These are phyloP conservation scores for Filosporella fistucella DNA, from an alignment of 495 filamentous ascomycete genomes.

Conservation along the genomic window DNA sequence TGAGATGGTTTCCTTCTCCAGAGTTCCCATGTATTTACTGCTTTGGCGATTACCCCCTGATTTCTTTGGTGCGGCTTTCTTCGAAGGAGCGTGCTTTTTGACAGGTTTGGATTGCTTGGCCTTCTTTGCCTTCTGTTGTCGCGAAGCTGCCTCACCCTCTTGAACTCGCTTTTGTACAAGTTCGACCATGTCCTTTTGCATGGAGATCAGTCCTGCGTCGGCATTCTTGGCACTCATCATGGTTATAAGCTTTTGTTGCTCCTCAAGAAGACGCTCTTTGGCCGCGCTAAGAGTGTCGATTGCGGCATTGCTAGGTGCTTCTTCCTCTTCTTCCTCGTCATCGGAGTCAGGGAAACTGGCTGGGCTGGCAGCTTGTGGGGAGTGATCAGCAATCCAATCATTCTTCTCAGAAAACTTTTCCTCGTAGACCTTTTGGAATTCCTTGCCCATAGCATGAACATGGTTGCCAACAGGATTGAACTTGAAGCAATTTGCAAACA, in stretches of 20 bases:
- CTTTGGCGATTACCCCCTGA: constrained; percentile 36
- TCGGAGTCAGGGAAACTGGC: constrained; percentile 59
- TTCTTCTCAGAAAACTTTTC: constrained; percentile 68
- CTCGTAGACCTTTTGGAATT: constrained; percentile 68
- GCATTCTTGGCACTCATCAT: constrained; percentile 66
- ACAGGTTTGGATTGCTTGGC: constrained; percentile 20
- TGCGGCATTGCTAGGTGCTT: neutral
- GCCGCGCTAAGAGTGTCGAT: neutral
- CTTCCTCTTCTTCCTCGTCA: constrained; percentile 57
- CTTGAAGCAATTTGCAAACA: constrained; percentile 84
- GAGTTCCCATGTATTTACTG: constrained; percentile 53
- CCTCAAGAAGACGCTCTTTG: constrained; percentile 38
- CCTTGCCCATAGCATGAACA: constrained; percentile 64
- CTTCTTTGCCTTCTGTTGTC: constrained; percentile 43
- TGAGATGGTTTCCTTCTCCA: constrained; percentile 84
- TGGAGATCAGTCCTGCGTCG: constrained; percentile 54
- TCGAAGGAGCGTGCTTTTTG: constrained; percentile 33
- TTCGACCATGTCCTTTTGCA: constrained; percentile 42
- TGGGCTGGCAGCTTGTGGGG: constrained; percentile 45
- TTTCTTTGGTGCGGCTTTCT: constrained; percentile 41
- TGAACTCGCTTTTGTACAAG: constrained; percentile 44
- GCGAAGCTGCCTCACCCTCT: constrained; percentile 33
- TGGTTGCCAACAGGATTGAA: constrained; percentile 84
- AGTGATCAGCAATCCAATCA: constrained; percentile 70
- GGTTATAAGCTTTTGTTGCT: constrained; percentile 60